Evolutionary conservation across 805 yeast genomes (phyloP).

Genomic region (Candida vartiovaarae): DNA sequence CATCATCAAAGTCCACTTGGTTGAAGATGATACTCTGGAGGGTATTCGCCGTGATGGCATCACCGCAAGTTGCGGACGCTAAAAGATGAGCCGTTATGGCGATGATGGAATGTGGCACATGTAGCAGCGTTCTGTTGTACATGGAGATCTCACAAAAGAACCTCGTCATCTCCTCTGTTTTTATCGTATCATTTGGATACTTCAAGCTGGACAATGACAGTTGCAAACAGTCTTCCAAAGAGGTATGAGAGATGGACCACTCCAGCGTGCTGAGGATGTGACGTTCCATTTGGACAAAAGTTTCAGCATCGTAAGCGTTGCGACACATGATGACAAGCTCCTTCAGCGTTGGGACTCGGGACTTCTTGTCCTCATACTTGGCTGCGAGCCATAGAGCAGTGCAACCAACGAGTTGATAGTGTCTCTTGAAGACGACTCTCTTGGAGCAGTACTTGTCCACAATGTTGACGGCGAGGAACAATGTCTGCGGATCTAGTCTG

Average conservation of each 20-base stretch:
- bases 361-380: conserved; percentile 63
- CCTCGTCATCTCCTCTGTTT: conserved; percentile 29
- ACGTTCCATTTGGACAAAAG: conserved; percentile 73
- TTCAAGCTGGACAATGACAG: conserved; percentile 11
- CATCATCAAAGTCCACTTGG: conserved; percentile 16
- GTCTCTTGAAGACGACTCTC: conserved; percentile 71
- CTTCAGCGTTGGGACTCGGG: conserved; percentile 55
- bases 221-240: conserved; percentile 24
- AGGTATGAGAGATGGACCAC: conserved; percentile 40
- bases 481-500: conserved; percentile 56
- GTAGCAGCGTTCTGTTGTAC: conserved; percentile 42
- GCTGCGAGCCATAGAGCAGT: conserved; percentile 87
- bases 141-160: conserved; percentile 49
- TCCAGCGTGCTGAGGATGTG: conserved; percentile 66
- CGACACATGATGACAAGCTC: conserved; percentile 65
- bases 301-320: conserved; percentile 49
- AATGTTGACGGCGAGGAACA: conserved; percentile 59
- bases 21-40: conserved; percentile 12
- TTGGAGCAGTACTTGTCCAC: conserved; percentile 82
- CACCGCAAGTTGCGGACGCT: conserved; percentile 42
- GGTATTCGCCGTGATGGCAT: conserved; percentile 17
- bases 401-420: conserved; percentile 78
- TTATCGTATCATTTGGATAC: conserved; percentile 4
- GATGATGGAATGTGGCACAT: conserved; percentile 38
- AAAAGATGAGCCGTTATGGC: conserved; percentile 43